Base-by-base conservation (phyloP, 495 filamentous ascomycete species). In the Aspergillus sparsus region DNA sequence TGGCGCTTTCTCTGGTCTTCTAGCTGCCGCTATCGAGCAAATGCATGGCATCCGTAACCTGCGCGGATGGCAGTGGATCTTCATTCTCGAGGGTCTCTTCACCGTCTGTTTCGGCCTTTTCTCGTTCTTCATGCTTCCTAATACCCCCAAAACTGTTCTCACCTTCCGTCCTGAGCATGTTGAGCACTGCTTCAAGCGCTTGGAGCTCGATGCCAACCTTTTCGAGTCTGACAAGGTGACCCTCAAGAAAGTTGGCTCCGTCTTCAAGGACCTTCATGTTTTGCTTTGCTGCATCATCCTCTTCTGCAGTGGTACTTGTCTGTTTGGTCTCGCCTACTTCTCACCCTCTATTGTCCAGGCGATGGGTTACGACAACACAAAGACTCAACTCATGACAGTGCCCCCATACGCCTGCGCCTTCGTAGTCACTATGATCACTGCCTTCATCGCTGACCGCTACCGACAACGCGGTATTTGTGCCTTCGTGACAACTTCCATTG, bases 21-120 rank as follows among this genome's bases (percentile, higher is more conserved):
- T 62, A 31, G 60, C 60, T 41, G 54, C 54, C 36, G 60, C 53
- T 5, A 57, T 62, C 49, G 12, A 57, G 47, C 60, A 62, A 9
- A 57, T 62, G 60, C 46, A 57, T 18, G 53, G 60, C n/a, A 33
- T 62, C 18, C 60, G 54, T 15, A 49, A 39, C 31, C 60, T 57
- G 1, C 53, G 54, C 13, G 60, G 60, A 5, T 62, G 60, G 60
- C 47, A 57, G 32, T 62, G 60, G 60, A 57, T 62, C 2, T 62
- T 62, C 54, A 51, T 62, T 32, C 54, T 62, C 5, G 59, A 62
- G 39, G 59, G 59, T 9, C 53, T 62, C 2, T 49, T 61, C 51
- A 61, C 58, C n/a, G 58, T 54, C 31, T 61, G 51, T 21, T 61
- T 61, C 33, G 58, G 58, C 4, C 58, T 61, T 8, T 61, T 61